Percentiles rank a stretch among this genome's conserved stretches.
phyloP scores from a whole-genome alignment of 208 protist species.

The Trypanosoma platydactyli region DNA sequence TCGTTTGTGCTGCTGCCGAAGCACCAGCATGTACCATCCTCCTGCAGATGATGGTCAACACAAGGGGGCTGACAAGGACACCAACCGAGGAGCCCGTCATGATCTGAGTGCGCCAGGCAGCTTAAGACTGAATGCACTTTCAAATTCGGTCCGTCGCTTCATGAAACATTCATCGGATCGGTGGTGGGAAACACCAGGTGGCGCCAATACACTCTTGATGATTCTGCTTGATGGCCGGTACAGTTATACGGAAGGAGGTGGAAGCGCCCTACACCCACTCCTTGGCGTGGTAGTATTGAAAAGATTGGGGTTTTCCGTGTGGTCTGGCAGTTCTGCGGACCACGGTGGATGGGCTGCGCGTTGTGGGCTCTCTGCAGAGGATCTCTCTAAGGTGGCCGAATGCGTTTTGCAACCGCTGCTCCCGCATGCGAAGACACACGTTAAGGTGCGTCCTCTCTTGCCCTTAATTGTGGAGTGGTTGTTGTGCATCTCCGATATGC shows the following conservation, averaged over 20 bases:
- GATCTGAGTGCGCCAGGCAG: neutral
- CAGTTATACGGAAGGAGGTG: neutral
- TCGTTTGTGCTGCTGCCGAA: neutral
- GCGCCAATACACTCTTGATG: constrained; percentile 19
- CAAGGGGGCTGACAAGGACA: neutral
- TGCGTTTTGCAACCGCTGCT: constrained; percentile 17
- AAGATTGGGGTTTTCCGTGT: constrained; percentile 49
- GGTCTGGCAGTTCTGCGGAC: neutral
- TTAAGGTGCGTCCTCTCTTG: constrained; percentile 41
- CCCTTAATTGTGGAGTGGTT: constrained; percentile 61
- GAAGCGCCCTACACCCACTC: constrained; percentile 48
- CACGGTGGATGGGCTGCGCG: constrained; percentile 13
- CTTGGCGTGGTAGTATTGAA: constrained; percentile 52
- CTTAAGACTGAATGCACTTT: constrained; percentile 18
- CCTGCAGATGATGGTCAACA: neutral
- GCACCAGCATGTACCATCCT: neutral
- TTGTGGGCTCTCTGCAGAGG: constrained; percentile 15
- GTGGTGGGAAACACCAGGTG: constrained; percentile 13
- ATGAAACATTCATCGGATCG: constrained; percentile 5
- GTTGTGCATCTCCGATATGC: constrained; percentile 41
- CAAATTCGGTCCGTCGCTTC: constrained; percentile 24
- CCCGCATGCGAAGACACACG: constrained; percentile 29
- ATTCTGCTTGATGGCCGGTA: constrained; percentile 11
- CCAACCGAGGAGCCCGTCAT: neutral
- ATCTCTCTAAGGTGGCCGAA: constrained; percentile 8